phyloP scores from a whole-genome alignment of 148 eudicot species.

The Simmondsia chinensis region DNA sequence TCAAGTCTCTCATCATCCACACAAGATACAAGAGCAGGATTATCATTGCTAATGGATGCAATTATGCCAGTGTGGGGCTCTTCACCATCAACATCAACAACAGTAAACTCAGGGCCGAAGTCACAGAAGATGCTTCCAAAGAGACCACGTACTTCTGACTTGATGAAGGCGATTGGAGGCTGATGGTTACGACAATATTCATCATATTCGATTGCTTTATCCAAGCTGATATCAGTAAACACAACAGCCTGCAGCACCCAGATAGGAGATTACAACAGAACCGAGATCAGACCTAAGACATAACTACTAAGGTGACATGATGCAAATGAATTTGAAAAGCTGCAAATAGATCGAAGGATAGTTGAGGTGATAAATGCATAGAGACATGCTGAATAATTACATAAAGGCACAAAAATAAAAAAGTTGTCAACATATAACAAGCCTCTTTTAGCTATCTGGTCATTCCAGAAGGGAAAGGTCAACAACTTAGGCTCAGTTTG shows the following conservation, averaged over 20 bases:
- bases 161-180: constrained; percentile 66
- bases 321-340: no score
- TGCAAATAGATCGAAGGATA: no score
- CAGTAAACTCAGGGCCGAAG: constrained; percentile 61
- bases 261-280: neutral
- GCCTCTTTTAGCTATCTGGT: no score
- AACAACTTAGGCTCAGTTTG: no score
- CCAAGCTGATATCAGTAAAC: constrained; percentile 43
- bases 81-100: constrained; percentile 56
- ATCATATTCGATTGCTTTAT: constrained; percentile 50
- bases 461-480: no score
- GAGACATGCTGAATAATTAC: no score
- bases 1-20: constrained; percentile 78
- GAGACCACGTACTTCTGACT: constrained; percentile 58
- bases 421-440: no score
- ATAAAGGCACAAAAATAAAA: no score
- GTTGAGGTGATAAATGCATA: no score
- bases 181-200: constrained; percentile 55
- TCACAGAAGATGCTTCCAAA: constrained; percentile 67
- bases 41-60: constrained; percentile 60
- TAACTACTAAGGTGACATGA: no score
- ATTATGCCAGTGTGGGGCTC: constrained; percentile 62
- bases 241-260: constrained; percentile 43
- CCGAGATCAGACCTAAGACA: neutral
- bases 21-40: constrained; percentile 55